Base-by-base conservation (phyloP, 129 eudicot species). In the Pittosporum tobira region DNA sequence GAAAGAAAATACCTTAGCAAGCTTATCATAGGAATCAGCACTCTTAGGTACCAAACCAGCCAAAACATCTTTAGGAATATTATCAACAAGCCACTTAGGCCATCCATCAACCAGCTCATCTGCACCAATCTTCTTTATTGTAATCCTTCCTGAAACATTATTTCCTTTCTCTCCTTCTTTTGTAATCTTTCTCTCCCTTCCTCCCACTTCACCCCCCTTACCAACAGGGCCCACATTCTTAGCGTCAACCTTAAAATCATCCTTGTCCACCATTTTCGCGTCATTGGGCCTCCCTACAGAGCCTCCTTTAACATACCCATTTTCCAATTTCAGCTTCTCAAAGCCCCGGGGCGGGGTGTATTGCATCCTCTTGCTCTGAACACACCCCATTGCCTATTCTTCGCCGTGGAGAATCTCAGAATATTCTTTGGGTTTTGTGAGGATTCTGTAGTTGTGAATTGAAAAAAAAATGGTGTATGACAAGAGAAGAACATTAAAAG, bases 1-100 rank as follows among this genome's bases (percentile, higher is more conserved):
- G n/a, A n/a, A n/a, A n/a, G n/a, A n/a, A n/a, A n/a, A n/a, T n/a
- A 86, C 95, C 95, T 86, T 86, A 16, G 84, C 78, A 36, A 86
- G 76, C 75, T 86, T 86, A 66, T 86, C 91, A 61, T 86, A 86
- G 9, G 95, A 82, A 76, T 86, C 95, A 36, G 95, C 95, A 9
- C 73, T 76, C 67, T 76, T 82, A 6, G 84, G 73, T 21, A 69
- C 84, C 76, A 86, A 72, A 31, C 76, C 78, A 56, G 80, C 78
- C 77, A 82, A 71, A 69, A 62, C 80, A 15, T 82, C 84, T 31
- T 6, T 18, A 3, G 77, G 70, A 58, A 86, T 73, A 50, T 82
- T 76, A 57, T 82, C 87, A 44, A 82, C 74, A 48, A 86, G 91
- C 95, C 95, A 86, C 27, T 69, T 74, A 58, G 95, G 95, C 95